These are phyloP conservation scores for Golubevia pallescens DNA, from an alignment of 1,284 basidiomycete genomes.

Conservation along the genomic window DNA sequence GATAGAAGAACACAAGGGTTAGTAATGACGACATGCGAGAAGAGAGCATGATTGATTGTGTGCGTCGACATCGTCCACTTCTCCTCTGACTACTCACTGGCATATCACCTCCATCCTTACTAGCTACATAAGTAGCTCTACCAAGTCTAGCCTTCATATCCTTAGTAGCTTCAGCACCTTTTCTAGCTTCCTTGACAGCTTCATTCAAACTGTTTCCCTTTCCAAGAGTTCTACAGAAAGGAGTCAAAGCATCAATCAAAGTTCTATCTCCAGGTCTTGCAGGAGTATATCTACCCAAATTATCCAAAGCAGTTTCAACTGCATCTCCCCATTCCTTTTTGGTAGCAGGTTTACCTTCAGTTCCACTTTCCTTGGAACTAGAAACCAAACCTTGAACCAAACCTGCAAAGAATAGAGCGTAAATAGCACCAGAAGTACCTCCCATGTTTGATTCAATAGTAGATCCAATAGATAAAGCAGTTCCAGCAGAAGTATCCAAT, in stretches of 20 bases:
- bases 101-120: slow-evolving; percentile 50
- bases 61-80: not conserved
- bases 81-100: slow-evolving; percentile 10
- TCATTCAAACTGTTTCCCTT: slow-evolving; percentile 52
- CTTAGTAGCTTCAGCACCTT: slow-evolving; percentile 68
- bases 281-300: slow-evolving; percentile 67
- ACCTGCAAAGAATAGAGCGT: slow-evolving; percentile 70
- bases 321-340: slow-evolving; percentile 52
- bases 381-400: slow-evolving; percentile 57
- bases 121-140: slow-evolving; percentile 68
- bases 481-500: slow-evolving; percentile 47
- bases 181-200: slow-evolving; percentile 65
- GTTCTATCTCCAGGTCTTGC: slow-evolving; percentile 70
- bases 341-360: slow-evolving; percentile 28
- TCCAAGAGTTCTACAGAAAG: slow-evolving; percentile 67
- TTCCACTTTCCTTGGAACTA: slow-evolving; percentile 3
- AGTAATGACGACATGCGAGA: no score
- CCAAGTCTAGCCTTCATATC: slow-evolving; percentile 69
- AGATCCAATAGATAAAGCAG: slow-evolving; percentile 33
- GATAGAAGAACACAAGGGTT: not conserved
- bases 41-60: not conserved
- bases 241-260: slow-evolving; percentile 69
- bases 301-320: slow-evolving; percentile 43
- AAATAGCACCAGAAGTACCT: slow-evolving; percentile 67
- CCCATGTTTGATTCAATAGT: slow-evolving; percentile 65